Evolutionary conservation across 768 basidiomycete species (phyloP).

Genomic region (Infundibulicybe gibba): DNA sequence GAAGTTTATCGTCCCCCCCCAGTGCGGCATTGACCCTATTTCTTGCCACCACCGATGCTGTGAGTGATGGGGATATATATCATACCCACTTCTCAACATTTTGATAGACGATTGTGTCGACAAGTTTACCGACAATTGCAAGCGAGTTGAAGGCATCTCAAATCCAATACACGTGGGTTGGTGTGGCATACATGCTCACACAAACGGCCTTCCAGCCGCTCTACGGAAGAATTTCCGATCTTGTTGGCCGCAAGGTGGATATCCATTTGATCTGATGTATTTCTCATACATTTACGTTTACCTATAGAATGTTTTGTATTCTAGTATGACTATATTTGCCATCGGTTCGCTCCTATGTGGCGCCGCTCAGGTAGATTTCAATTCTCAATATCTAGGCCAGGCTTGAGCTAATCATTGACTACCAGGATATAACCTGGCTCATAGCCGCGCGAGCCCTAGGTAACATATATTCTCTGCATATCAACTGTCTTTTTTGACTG

Average conservation of each 20-base stretch:
- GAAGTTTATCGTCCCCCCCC: conserved; percentile 2
- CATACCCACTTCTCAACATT: background rate
- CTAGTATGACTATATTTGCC: conserved; percentile 72
- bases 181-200: conserved; percentile 80
- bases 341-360: conserved; percentile 81
- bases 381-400: conserved; percentile 10
- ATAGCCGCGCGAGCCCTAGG: conserved; percentile 59
- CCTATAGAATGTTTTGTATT: conserved; percentile 60
- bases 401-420: conserved; percentile 10
- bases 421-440: conserved; percentile 56
- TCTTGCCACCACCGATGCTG: conserved; percentile 84
- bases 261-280: background rate
- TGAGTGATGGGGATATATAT: conserved; percentile 27
- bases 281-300: conserved; percentile 1
- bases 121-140: conserved; percentile 77
- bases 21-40: conserved; percentile 76
- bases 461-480: conserved; percentile 9
- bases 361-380: conserved; percentile 52
- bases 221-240: conserved; percentile 77
- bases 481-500: too few relatives aligned
- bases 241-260: conserved; percentile 72
- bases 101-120: conserved; percentile 68
- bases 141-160: conserved; percentile 64
- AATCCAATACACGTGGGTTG: conserved; percentile 83
- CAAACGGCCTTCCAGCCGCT: conserved; percentile 85